Base-by-base conservation (phyloP, 1,284 basidiomycete species). In the Boletus semigastroideus region DNA sequence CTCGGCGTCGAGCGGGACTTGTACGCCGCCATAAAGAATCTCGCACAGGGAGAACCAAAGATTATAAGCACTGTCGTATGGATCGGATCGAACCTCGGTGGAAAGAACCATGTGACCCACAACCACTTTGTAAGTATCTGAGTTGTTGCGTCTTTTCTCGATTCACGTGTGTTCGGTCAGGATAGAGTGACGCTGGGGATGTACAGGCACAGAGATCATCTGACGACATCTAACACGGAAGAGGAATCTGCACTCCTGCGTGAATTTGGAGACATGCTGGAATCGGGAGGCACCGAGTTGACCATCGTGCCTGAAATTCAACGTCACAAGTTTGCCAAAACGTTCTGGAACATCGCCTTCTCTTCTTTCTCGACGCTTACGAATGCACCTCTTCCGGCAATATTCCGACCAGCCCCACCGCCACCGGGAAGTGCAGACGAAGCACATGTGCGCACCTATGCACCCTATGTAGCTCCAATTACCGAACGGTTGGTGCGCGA, bases 1-100 rank as follows among this genome's bases (percentile, higher is more conserved):
- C 72, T 93, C 5, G 84, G 82, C 28, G 82, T 90, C 20, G 90
- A 92, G 63, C 72, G 71, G 27, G 87, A 89, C 52, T 70, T 90
- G 28, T 84, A 86, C 59, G 59, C 77, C 5, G 74, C 78, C 0
- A 63, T 86, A 11, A 76, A 78, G 52, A 60, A 67, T 10, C 64
- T 80, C 5, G 60, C 62, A 1, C 71, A 74, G 34, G 71, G 68
- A 14, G 68, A 74, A 51, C 82, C 82, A 1, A 74, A 65, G 30
- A 81, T 85, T 33, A 72, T 86, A 46, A 78, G 77, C 52, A 74
- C 77, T 3, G 78, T 83, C 4, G 61, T 84, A 8, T 82, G 75
- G 68, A 80, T 85, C 46, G 74, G 70, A 25, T 74, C 82, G 2
- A 83, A 82, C 51, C 60, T 83, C 4, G 37, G 72, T 2, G 67